Evolutionary conservation across 768 basidiomycete species (phyloP).

Genomic region (Phlebiopsis flavidoalba): DNA sequence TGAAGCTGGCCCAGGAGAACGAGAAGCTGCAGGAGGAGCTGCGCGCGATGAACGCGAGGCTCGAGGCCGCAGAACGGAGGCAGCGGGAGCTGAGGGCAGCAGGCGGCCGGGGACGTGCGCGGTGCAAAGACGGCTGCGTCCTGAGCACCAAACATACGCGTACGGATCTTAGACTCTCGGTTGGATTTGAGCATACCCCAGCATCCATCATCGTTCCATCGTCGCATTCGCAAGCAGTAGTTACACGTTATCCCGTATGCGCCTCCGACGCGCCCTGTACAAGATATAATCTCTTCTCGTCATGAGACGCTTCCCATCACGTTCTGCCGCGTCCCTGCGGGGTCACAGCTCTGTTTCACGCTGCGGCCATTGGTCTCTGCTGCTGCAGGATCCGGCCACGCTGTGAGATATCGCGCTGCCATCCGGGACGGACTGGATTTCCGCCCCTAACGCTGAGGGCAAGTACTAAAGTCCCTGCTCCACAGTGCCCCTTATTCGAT

Average conservation of each 20-base stretch:
- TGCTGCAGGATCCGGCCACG: background rate
- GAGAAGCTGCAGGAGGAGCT: slow-evolving; percentile 74
- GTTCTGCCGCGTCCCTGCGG: background rate
- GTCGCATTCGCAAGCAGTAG: slow-evolving; percentile 5
- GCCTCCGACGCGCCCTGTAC: slow-evolving; percentile 3
- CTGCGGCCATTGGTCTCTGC: background rate
- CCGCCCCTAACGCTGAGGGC: background rate
- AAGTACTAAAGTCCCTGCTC: background rate
- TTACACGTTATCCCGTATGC: slow-evolving; percentile 3
- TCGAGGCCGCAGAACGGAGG: slow-evolving; percentile 69
- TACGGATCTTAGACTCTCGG: slow-evolving; percentile 3
- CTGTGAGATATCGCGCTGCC: background rate
- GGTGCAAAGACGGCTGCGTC: background rate
- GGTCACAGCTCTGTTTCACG: background rate
- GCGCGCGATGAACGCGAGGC: slow-evolving; percentile 65
- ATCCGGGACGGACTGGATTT: background rate
- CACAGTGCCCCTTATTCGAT: background rate
- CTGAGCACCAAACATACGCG: too few species aligned
- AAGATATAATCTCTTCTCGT: slow-evolving; percentile 4
- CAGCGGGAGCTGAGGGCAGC: slow-evolving; percentile 36
- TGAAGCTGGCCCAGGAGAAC: slow-evolving; percentile 75
- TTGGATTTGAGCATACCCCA: slow-evolving; percentile 9
- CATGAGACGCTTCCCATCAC: slow-evolving; percentile 4
- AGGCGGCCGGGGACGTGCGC: background rate
- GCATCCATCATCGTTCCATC: slow-evolving; percentile 1